A percentile compares a stretch with the other conserved stretches of the same genome.
These are phyloP conservation scores for Deakozyma indianensis DNA, from an alignment of 805 yeast species.

Conservation along the genomic window DNA sequence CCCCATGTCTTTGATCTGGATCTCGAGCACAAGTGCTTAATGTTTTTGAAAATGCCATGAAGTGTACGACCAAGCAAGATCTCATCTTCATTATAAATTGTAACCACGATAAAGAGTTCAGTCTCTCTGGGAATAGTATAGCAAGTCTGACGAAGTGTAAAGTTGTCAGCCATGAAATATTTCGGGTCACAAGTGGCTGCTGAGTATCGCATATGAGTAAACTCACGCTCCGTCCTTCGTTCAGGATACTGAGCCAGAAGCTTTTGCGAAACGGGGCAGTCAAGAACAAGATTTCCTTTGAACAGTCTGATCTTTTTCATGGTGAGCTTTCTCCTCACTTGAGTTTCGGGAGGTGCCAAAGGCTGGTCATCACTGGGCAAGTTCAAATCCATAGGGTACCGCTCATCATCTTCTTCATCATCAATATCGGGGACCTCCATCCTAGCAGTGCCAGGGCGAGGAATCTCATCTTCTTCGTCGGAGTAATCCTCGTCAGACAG, in stretches of 20 bases:
- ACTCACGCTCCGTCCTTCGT: slow-evolving; percentile 45
- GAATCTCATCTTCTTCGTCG: slow-evolving; percentile 11
- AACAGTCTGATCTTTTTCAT: slow-evolving; percentile 36
- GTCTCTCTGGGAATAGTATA: slow-evolving; percentile 69
- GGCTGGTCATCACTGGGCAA: slow-evolving; percentile 6
- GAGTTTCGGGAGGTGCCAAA: slow-evolving; percentile 14
- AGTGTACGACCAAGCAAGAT: slow-evolving; percentile 68
- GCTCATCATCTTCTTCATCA: slow-evolving; percentile 9
- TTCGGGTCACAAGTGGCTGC: slow-evolving; percentile 90
- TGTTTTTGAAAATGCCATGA: slow-evolving; percentile 82
- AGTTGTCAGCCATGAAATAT: slow-evolving; percentile 44
- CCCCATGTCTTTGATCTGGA: slow-evolving; percentile 73
- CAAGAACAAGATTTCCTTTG: slow-evolving; percentile 71
- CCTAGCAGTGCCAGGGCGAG: slow-evolving; percentile 3
- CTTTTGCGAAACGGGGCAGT: slow-evolving; percentile 73
- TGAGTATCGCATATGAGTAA: slow-evolving; percentile 79
- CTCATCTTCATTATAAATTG: slow-evolving; percentile 86
- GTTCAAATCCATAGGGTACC: slow-evolving; percentile 8
- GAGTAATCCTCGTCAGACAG: slow-evolving; percentile 10
- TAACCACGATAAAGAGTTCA: slow-evolving; percentile 72
- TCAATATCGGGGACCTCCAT: slow-evolving; percentile 4
- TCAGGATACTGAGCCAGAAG: slow-evolving; percentile 40
- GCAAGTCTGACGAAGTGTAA: slow-evolving; percentile 70
- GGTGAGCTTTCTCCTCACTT: slow-evolving; percentile 20
- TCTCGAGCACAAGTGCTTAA: slow-evolving; percentile 55